Evolutionary conservation across 768 basidiomycete genomes (phyloP), one percentile per base, ranked within the genome.

Genomic region (Cytidiella melzeri): DNA sequence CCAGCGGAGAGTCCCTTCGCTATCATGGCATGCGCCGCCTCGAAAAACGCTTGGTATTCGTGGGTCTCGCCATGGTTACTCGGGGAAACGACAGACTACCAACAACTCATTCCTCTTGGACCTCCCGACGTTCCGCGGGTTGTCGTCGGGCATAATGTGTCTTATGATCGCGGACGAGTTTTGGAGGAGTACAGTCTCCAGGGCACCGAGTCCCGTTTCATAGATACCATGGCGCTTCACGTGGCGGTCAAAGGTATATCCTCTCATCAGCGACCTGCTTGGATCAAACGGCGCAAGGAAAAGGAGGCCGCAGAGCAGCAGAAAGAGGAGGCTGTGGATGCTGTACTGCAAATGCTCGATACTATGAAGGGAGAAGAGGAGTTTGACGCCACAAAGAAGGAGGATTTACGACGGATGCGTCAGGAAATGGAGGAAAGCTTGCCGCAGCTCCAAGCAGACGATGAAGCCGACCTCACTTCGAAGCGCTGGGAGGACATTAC

Each of bases 41-140:
- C 92, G 4, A 73, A 76, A 20, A 81, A 81, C 43, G 85, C 82
- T 1, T 98, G 96, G 95, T 99, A 98, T 61, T 80, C 80, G 3
- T 99, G 96, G 94, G 80, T 96, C 53, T 93, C 90, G 0, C 96
- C 96, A 0, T 95, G 92, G 92, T 67, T 96, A 9, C 73, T 93
- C 3, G 79, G 77, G 12, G 73, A 78, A 56, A 72, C 83, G 43
- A 69, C 73, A 7, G 70, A 79, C 39, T 62, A 66, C 0, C 66
- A 69, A 27, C 90, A 94, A 25, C 72, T 95, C 46, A 81, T 94
- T 44, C 83, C 92, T 0, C 52, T 94, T 2, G 88, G 90, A 1
- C 67, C 75, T 45, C 65, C 79, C 9, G 52, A 62, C 10, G 55
- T 64, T 0, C 72, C 84, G 1, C 77, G 83, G 12, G 62, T 97